Evolutionary conservation across 148 eudicot species (phyloP), one percentile per base, ranked within the genome.

Genomic region (Salicornia ramosissima): DNA sequence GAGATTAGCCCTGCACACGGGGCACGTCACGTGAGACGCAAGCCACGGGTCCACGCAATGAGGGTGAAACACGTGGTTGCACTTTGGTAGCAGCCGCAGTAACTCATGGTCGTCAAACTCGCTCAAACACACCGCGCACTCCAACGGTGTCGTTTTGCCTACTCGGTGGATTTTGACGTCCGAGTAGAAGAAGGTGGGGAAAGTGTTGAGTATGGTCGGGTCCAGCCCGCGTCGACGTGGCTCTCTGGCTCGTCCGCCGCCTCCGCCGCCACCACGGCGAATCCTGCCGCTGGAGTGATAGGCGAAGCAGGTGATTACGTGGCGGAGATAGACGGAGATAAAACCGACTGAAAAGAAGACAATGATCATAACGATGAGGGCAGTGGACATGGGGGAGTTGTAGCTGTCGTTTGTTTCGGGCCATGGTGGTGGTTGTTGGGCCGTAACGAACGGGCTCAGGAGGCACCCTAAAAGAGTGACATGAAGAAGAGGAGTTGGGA

Each of bases 41-140:
- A 87, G 70, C 91, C 90, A 87, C 0, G 74, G 79, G 24, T 73
- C 83, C 30, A 87, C 40, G 72, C 91, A 87, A 25, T 72, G 64
- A 31, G 69, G 60, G 19, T 86, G 90, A 69, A 86, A 86, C 59
- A 84, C 86, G 76, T 87, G 91, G 71, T 70, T 69, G 39, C 88
- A 87, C 10, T 59, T 54, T 0, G 85, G 88, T 18, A 87, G 33
- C n/a, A 80, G 31, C 5, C 83, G 83, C 13, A 84, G 66, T 2
- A 54, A 61, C 3, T 84, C 86, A 4, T 61, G 46, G 39, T 83
- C 83, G 0, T 65, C 53, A 28, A 87, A 87, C 70, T 84, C 86
- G 56, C 40, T 76, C 21, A 87, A n/a, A 69, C 91, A 86, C 24
- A 87, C 80, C 36, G 85, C 86, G 76, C 91, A 84, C 47, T 84